Evolutionary conservation across 257 asterid genomes (phyloP).

Genomic region (Fraxinus quadrangulata): DNA sequence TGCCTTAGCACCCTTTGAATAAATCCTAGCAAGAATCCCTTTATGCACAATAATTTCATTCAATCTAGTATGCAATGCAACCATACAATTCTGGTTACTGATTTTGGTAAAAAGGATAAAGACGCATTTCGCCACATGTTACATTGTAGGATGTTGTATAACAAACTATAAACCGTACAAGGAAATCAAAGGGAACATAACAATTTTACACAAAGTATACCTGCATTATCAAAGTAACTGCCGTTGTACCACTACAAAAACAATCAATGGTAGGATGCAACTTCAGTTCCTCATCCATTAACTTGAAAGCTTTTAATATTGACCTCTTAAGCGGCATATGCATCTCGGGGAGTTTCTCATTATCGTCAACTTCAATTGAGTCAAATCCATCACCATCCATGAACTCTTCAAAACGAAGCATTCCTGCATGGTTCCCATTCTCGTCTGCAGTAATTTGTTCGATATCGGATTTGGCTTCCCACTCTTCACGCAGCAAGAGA

Average conservation of each 20-base stretch:
- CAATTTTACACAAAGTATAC: constrained; percentile 32
- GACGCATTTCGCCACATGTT: background rate
- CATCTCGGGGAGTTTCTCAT: constrained; percentile 70
- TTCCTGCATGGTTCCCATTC: constrained; percentile 48
- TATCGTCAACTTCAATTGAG: constrained; percentile 60
- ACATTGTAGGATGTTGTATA: background rate
- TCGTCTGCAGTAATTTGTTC: constrained; percentile 39
- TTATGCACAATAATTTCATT: background rate
- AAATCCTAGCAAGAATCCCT: background rate
- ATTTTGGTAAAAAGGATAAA: background rate
- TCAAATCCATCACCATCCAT: constrained; percentile 77
- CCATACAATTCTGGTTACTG: background rate
- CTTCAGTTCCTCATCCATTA: constrained; percentile 93
- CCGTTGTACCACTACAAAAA: constrained; percentile 91
- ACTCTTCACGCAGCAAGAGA: constrained; percentile 57
- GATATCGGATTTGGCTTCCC: constrained; percentile 52
- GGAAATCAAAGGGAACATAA: background rate
- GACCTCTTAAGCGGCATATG: constrained; percentile 76
- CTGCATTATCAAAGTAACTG: constrained; percentile 78
- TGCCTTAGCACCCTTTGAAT: background rate
- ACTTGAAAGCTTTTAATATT: constrained; percentile 70
- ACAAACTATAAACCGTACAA: background rate
- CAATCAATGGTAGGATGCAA: constrained; percentile 82
- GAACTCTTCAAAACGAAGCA: constrained; percentile 63
- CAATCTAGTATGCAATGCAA: background rate